Evolutionary conservation across 176 grass and related monocot species (phyloP), one percentile per base, ranked within the genome.

Genomic region (Oryza nivara): DNA sequence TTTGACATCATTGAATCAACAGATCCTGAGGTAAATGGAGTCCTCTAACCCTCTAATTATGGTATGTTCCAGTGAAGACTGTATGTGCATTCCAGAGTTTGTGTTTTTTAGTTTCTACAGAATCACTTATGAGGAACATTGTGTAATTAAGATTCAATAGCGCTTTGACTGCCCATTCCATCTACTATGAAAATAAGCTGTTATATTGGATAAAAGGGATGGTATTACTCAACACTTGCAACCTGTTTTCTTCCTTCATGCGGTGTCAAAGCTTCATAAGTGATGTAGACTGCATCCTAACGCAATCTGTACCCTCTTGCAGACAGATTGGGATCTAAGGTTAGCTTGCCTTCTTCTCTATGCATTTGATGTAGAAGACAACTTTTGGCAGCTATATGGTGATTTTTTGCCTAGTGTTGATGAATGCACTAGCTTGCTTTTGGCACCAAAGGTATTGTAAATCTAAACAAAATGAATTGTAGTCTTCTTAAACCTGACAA

Each of bases 251-350:
- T 67, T 43, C 46, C 64, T 83, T 83, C 36, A 40, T 34, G 4
- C 6, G 22, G 12, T 47, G 17, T 52, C 19, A 58, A 72, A 83
- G 36, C n/a, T 64, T 81, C 16, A 49, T 35, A 6, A 76, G 23
- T 46, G 51, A 74, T 81, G 9, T 60, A 41, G 40, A 49, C 67
- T 79, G 47, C 47, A 84, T 65, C 32, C 61, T 75, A 74, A 84
- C 75, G n/a, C 80, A 66, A 38, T 67, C 65, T 72, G 3, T 72
- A 46, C 77, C 8, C 41, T 82, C 19, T 76, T 88, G 88, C 88
- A 98, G 96, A 95, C 85, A 19, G 92, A 95, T 20, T 94, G 92
- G 96, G 96, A 98, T 93, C 84, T 95, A 70, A 90, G 96, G 84
- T 86, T 95, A 79, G 92, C 96, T 10, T 98, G 93, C 56, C 92